phyloP scores from a whole-genome alignment of 1,284 basidiomycete genomes.

The Puccinia hordei region DNA sequence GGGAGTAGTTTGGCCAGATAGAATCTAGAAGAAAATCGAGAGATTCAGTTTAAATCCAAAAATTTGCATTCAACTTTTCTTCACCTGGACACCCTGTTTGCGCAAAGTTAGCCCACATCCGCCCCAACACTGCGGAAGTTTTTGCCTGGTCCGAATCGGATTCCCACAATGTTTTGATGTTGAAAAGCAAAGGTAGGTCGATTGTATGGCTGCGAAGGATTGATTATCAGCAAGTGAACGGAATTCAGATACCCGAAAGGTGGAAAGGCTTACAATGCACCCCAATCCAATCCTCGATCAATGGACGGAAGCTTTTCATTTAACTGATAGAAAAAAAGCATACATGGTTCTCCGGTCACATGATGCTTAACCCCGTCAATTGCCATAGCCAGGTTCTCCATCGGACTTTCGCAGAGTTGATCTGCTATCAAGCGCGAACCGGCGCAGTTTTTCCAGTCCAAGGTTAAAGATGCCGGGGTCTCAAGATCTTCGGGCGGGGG shows the following conservation, averaged over 20 bases:
- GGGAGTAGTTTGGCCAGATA: slow-evolving; percentile 17
- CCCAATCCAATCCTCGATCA: slow-evolving; percentile 29
- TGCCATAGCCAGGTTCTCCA: slow-evolving; percentile 28
- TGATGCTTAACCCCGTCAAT: slow-evolving; percentile 32
- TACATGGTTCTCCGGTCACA: slow-evolving; percentile 7
- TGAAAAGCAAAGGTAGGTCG: slow-evolving; percentile 40
- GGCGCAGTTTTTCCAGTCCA: slow-evolving; percentile 21
- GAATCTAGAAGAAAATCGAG: slow-evolving; percentile 12
- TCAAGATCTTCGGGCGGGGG: neutral
- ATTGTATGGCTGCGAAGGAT: slow-evolving; percentile 22
- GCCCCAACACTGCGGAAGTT: slow-evolving; percentile 32
- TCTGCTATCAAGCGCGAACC: slow-evolving; percentile 28
- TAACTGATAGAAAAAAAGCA: slow-evolving; percentile 39
- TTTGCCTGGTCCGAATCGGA: slow-evolving; percentile 34
- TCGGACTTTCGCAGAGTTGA: slow-evolving; percentile 21
- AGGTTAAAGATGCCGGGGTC: neutral
- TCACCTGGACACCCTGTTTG: slow-evolving; percentile 42
- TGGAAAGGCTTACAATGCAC: slow-evolving; percentile 25
- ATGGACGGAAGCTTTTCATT: slow-evolving; percentile 24
- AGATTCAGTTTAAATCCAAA: neutral
- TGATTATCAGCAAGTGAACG: neutral
- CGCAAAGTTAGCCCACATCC: slow-evolving; percentile 32
- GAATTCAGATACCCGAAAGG: neutral
- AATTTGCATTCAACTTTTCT: neutral
- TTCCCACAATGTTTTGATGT: slow-evolving; percentile 34